Evolutionary conservation across 139 green algal species (phyloP), one percentile per base, ranked within the genome.

Genomic region (Ostreobium quekettii): DNA sequence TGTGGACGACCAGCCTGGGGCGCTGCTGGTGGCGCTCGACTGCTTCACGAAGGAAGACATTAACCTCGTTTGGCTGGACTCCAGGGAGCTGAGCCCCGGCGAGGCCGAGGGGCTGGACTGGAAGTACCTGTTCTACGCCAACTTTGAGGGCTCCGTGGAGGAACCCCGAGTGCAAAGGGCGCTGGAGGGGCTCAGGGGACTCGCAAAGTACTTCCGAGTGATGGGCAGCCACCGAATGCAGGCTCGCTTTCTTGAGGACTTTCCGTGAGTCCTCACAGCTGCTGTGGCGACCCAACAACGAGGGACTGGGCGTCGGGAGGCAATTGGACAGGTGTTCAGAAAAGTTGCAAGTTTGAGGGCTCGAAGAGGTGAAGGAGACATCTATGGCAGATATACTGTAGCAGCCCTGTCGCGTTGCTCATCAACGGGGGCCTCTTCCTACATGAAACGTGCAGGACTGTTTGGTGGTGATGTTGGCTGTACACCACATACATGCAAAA

Each of bases 21-120:
- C 59, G 19, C 59, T 66, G 59, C 32, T 11, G 7, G 7, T 48
- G 30, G 59, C 59, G 4, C 30, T 66, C 32, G 59, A 66, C 15
- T 24, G 46, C 30, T 66, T 66, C 32, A 22, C 30, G 26, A 33
- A 26, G 7, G 6, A 66, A 6, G 30, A 47, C 5, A 66, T 66
- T 35, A 66, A 66, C 32, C 30, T 66, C 5, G 11, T 66, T 11
- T 66, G 59, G 59, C 59, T 66, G 59, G 59, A 66, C 47, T 66
- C 59, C 24, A 66, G 59, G 19, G 30, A 66, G 30, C 29, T 66
- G 19, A 28, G 32, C 4, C 28, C 28, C 19, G 22, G 7, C 29
- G 5, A 32, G 4, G 5, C 29, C n/a, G 59, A 66, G 30, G 7
- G 32, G 7, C 11, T 47, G 24, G 7, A 11, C 19, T 42, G 26